A percentile compares a stretch with the other conserved stretches of the same genome.
These are phyloP conservation scores for Hymenoscyphus fraxineus DNA, from an alignment of 2,329 filamentous ascomycete genomes.

Conservation along the genomic window DNA sequence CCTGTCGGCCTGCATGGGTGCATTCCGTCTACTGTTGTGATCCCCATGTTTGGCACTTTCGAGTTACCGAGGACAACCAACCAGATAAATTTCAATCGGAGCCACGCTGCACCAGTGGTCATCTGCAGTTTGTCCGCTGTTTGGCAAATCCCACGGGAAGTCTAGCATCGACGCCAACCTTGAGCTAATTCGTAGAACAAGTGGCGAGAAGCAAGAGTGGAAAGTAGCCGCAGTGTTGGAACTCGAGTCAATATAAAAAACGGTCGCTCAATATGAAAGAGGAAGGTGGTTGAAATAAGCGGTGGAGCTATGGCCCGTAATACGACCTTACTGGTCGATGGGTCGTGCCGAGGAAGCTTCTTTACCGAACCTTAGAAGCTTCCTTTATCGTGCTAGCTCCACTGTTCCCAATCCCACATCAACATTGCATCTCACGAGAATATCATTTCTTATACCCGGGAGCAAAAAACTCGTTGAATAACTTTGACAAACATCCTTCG, in stretches of 20 bases:
- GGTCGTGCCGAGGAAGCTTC: constrained; percentile 8
- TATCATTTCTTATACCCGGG: background rate
- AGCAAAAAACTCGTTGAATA: background rate
- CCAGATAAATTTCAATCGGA: background rate
- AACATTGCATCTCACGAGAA: background rate
- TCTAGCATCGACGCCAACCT: background rate
- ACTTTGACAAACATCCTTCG: background rate
- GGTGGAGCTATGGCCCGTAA: background rate
- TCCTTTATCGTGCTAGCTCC: background rate
- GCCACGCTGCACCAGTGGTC: background rate
- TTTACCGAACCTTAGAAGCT: background rate
- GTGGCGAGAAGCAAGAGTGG: background rate
- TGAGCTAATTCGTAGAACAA: background rate
- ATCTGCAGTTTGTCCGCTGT: background rate
- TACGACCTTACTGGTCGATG: background rate
- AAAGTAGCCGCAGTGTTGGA: background rate
- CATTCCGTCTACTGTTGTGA: background rate
- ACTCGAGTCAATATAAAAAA: constrained; percentile 2
- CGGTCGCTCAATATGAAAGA: background rate
- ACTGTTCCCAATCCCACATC: background rate
- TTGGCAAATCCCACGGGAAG: too few relatives aligned
- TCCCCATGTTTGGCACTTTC: background rate
- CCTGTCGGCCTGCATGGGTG: constrained; percentile 1
- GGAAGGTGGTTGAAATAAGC: constrained; percentile 9
- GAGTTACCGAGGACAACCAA: background rate